Evolutionary conservation across 192 early-diverging fungal genomes (phyloP), one percentile per base, ranked within the genome.

Genomic region (Coemansia biformis): DNA sequence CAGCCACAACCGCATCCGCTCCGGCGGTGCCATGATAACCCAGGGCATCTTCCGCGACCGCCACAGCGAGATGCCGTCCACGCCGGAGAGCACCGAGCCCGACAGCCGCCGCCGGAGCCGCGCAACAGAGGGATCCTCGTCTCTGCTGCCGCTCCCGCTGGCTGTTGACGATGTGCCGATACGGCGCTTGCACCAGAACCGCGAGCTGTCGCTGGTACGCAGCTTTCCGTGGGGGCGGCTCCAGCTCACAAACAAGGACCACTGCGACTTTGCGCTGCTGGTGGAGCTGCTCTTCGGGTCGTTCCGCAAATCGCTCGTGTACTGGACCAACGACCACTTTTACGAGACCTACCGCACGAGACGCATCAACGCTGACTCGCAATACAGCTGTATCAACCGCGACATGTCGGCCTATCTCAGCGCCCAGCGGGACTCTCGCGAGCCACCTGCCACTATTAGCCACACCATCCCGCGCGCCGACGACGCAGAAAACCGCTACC

Each of bases 251-350:
- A 88, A 96, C 59, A 80, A 84, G 53, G 76, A 80, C 0, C 96
- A 97, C 66, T 92, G 88, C 75, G 90, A 94, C 44, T 92, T 98
- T 75, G 80, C 88, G 18, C 78, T 89, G 29, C 77, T 96, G 18
- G 71, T 90, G 34, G 85, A 93, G 69, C 76, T 88, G 60, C 50
- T 90, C 9, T 75, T 88, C 44, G 65, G 80, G 43, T 93, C 90
- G 8, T 94, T 93, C 74, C 79, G 95, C 65, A 83, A 88, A 51
- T 90, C 92, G 54, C 80, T 98, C 44, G 86, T 83, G 45, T 83
- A 85, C 64, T 86, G 85, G 59, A 93, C 93, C 26, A 79, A 84
- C 39, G 66, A 82, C 30, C 63, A 90, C 9, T 80, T 87, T 45
- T 98, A 96, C 57, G 93, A 98, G 61, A 76, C 81, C 32, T 98